These are phyloP conservation scores for Globisporangium polare DNA, from an alignment of 352 stramenopile genomes.

Conservation along the genomic window DNA sequence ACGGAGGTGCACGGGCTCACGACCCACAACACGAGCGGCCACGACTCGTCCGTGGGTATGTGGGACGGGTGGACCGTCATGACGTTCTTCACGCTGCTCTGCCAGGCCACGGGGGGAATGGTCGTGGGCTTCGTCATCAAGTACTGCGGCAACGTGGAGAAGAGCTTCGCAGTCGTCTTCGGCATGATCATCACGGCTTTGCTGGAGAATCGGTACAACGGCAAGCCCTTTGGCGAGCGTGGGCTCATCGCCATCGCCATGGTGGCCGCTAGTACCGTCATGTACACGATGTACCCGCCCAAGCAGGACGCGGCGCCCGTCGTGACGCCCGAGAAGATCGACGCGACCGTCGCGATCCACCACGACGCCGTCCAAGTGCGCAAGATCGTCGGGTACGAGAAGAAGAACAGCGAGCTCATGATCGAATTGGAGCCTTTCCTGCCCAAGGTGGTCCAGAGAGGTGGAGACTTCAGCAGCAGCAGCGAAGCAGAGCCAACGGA, in stretches of 20 bases:
- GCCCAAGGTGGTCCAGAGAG: background rate
- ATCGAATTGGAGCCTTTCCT: conserved; percentile 47
- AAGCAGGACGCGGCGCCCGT: conserved; percentile 21
- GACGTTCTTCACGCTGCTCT: conserved; percentile 63
- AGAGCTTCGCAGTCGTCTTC: conserved; percentile 77
- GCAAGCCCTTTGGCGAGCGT: conserved; percentile 59
- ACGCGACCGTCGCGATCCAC: conserved; percentile 13
- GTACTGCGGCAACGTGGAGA: conserved; percentile 82
- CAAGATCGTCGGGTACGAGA: conserved; percentile 22
- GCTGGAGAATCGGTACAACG: conserved; percentile 64
- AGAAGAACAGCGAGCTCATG: conserved; percentile 31
- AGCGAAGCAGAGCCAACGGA: background rate
- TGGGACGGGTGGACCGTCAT: conserved; percentile 71
- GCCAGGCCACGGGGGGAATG: conserved; percentile 65
- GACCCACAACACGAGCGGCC: conserved; percentile 7
- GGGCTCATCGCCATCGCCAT: conserved; percentile 57
- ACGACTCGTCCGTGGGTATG: conserved; percentile 19
- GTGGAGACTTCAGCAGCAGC: background rate
- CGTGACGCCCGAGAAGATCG: conserved; percentile 13
- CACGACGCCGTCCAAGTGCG: background rate
- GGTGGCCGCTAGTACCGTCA: conserved; percentile 49
- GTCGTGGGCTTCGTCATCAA: conserved; percentile 84
- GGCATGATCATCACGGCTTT: conserved; percentile 79
- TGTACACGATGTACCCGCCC: conserved; percentile 75
- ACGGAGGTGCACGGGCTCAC: conserved; percentile 11